Conservation (phyloP, 148 eudicot species). For the Spergularia marina region DNA sequence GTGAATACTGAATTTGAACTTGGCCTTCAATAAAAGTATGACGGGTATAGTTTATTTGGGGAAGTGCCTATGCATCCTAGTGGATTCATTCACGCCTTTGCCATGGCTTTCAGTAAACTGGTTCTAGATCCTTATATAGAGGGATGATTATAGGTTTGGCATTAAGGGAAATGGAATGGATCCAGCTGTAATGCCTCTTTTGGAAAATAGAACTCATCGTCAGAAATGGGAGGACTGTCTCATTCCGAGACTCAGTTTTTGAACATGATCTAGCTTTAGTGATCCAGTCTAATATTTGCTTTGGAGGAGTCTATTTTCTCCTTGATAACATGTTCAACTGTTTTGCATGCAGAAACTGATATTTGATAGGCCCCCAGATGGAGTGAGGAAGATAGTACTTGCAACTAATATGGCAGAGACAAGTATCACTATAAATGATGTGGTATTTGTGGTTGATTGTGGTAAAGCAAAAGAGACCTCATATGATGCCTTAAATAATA, state of each 20-base stretch:
- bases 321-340: slow-evolving; percentile 15
- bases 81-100: too few relatives aligned
- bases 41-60: not conserved
- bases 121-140: too few relatives aligned
- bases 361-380: slow-evolving; percentile 85
- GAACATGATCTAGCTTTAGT: slow-evolving; percentile 3
- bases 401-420: slow-evolving; percentile 99
- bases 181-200: not conserved
- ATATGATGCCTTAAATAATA: slow-evolving; percentile 95
- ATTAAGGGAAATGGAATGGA: too few relatives aligned
- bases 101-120: too few relatives aligned
- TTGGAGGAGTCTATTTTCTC: not conserved
- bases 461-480: slow-evolving; percentile 99
- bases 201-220: not conserved
- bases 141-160: too few relatives aligned
- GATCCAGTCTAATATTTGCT: slow-evolving; percentile 7
- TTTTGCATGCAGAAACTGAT: slow-evolving; percentile 69
- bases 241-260: not conserved
- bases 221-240: not conserved
- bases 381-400: slow-evolving; percentile 91
- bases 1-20: not conserved
- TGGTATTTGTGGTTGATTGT: slow-evolving; percentile 96
- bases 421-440: slow-evolving; percentile 96
- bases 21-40: not conserved
- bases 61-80: not conserved